Base-by-base conservation (phyloP, 2,329 filamentous ascomycete genomes). In the Neopestalotiopsis clavispora region DNA sequence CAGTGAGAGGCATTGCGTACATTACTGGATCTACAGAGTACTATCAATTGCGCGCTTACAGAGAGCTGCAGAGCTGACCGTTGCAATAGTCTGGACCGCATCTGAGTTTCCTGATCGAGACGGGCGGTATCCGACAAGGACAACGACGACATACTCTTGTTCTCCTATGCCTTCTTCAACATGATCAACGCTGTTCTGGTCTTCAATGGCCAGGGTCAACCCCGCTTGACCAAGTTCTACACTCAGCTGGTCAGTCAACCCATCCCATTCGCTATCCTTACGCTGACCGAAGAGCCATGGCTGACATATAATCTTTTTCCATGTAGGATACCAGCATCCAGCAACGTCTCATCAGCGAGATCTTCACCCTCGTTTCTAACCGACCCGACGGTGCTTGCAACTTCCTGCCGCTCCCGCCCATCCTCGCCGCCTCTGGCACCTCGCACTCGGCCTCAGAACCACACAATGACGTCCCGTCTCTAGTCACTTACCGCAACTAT, bases 101-200 rank as follows among this genome's bases (percentile, higher is more conserved):
- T 14, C 42, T 52, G 56, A 38, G 45, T n/a, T 42, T 65, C 23
- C 45, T 74, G 59, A 52, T 71, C 69, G 68, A 70, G 45, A 64
- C 68, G 30, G 56, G 14, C 49, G 14, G 49, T 56, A 17, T 14
- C n/a, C 30, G 17, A 30, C 30, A 34, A 30, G 10, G 13, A 30
- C 57, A 12, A 17, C 23, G 4, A 13, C 57, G 14, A 17, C 10
- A 20, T 38, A 38, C 34, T 38, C 59, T 12, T 13, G 34, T 34
- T 13, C 14, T 62, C 59, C 28, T 20, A 62, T 38, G 57, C 56
- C 10, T 10, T 10, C 73, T 62, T 70, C 71, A 83, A 74, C 74
- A 99, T 99, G 96, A 98, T 99, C 82, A 99, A 97, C 86, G 96
- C 97, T 40, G 95, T 99, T 71, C 87, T 99, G 73, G 95, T 99